Conservation (phyloP, 2,329 filamentous ascomycete genomes). For the Eutypa lata region DNA sequence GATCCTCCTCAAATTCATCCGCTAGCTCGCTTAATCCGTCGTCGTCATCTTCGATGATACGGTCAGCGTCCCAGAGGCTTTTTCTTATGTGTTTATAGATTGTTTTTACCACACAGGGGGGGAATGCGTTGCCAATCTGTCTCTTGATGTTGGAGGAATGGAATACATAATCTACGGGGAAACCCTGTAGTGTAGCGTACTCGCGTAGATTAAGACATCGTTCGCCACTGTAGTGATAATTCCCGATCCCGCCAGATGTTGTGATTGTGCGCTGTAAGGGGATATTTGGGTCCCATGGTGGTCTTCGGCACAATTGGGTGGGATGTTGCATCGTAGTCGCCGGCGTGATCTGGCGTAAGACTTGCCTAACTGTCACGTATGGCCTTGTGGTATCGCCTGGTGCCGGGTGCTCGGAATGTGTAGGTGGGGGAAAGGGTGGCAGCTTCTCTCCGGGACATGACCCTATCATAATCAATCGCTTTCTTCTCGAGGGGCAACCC, state of each 20-base stretch:
- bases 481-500: conserved; percentile 47
- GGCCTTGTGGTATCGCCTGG: conserved; percentile 29
- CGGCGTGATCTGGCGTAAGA: conserved; percentile 33
- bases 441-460: conserved; percentile 67
- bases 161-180: conserved; percentile 62
- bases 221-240: conserved; percentile 63
- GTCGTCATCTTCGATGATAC: conserved; percentile 24
- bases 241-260: conserved; percentile 53
- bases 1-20: conserved; percentile 3
- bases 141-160: conserved; percentile 42
- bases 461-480: conserved; percentile 55
- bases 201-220: conserved; percentile 66
- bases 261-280: conserved; percentile 60
- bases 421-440: conserved; percentile 61
- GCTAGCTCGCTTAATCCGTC: conserved; percentile 10
- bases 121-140: conserved; percentile 80
- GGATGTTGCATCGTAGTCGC: background rate
- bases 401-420: conserved; percentile 44
- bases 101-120: conserved; percentile 53
- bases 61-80: conserved; percentile 44
- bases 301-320: conserved; percentile 4
- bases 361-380: conserved; percentile 43
- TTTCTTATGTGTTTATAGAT: conserved; percentile 46
- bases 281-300: conserved; percentile 42
- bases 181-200: conserved; percentile 66